Percentiles rank a stretch among this genome's conserved stretches.
phyloP scores from a whole-genome alignment of 2,329 filamentous ascomycete species.

The Cladosporium velox region DNA sequence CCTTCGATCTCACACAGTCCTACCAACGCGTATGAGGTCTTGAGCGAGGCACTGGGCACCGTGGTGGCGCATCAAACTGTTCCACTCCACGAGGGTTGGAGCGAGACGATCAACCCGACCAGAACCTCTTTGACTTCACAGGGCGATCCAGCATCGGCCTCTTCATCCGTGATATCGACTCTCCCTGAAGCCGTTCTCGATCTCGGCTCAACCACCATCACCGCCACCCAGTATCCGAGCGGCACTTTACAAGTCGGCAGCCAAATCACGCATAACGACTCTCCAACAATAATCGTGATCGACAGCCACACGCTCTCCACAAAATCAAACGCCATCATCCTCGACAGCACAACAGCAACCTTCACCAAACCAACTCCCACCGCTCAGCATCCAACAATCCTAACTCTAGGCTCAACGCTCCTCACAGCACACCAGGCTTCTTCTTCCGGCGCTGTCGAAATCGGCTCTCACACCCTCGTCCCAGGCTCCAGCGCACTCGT shows the following conservation, averaged over 20 bases:
- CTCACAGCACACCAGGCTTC: background rate
- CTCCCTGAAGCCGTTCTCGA: background rate
- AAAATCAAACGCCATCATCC: background rate
- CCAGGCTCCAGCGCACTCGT: background rate
- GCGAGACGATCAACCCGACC: too few relatives aligned
- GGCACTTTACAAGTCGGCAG: background rate
- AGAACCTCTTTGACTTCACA: too few relatives aligned
- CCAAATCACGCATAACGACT: background rate
- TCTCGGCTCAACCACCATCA: background rate
- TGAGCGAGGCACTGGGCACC: slow-evolving; percentile 3
- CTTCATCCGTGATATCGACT: background rate
- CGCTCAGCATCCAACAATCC: background rate
- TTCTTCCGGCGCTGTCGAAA: background rate
- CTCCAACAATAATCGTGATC: background rate
- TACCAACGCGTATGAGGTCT: slow-evolving; percentile 11
- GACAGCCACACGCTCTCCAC: background rate
- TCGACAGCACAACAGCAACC: background rate
- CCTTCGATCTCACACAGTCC: background rate
- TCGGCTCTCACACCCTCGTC: background rate
- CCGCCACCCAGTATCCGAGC: background rate
- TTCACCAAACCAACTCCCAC: background rate
- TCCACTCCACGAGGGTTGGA: too few relatives aligned
- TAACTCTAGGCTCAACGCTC: background rate
- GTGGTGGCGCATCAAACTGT: too few relatives aligned
- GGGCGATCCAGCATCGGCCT: too few relatives aligned